Evolutionary conservation across 2,329 filamentous ascomycete genomes (phyloP).

Genomic region (Penicillium corylophilum): DNA sequence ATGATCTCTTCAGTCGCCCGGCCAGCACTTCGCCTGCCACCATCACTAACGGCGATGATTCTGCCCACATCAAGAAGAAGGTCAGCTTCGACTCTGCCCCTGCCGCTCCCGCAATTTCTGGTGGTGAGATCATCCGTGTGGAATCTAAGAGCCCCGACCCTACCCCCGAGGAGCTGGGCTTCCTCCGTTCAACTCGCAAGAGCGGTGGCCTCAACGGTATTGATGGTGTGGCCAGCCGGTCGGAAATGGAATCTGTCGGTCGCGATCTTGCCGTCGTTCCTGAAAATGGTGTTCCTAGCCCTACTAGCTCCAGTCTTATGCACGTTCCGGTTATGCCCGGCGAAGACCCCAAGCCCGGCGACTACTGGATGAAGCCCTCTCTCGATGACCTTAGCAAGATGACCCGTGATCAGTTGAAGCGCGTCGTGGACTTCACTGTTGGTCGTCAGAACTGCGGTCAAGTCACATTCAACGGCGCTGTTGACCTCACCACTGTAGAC

Average conservation of each 20-base stretch:
- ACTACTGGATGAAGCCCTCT: constrained; percentile 83
- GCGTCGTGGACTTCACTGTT: constrained; percentile 72
- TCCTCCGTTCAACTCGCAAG: constrained; percentile 56
- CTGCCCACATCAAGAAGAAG: constrained; percentile 63
- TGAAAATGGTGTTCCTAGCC: constrained; percentile 51
- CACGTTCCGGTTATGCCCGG: constrained; percentile 29
- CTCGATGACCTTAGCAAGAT: constrained; percentile 73
- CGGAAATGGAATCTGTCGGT: constrained; percentile 70
- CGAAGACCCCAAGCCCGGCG: constrained; percentile 61
- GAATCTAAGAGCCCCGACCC: constrained; percentile 54
- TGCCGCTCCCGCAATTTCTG: constrained; percentile 25
- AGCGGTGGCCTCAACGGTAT: constrained; percentile 47
- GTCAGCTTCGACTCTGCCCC: constrained; percentile 83
- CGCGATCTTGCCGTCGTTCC: constrained; percentile 76
- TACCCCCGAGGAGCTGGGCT: constrained; percentile 59
- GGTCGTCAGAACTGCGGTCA: constrained; percentile 79
- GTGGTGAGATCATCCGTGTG: constrained; percentile 55
- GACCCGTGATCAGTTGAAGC: constrained; percentile 74
- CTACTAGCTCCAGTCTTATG: constrained; percentile 36
- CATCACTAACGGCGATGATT: constrained; percentile 42
- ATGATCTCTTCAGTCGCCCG: constrained; percentile 55
- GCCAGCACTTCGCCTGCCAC: constrained; percentile 32
- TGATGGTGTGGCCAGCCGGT: constrained; percentile 34
- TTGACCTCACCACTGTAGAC: constrained; percentile 77
- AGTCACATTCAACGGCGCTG: constrained; percentile 75